Evolutionary conservation across 176 grass and related monocot genomes (phyloP).

Genomic region (Sorghum bicolor): Sorghum_bicolor_NCBIv3 NC_012872.2:62443501-62444000

Average conservation of each 20-base stretch:
- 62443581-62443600: background rate
- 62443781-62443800: slow-evolving; percentile 17
- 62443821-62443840: background rate
- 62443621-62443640: slow-evolving; percentile 26
- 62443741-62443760: slow-evolving; percentile 25
- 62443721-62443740: slow-evolving; percentile 7
- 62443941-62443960: background rate
- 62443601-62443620: background rate
- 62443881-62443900: background rate
- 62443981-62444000: background rate
- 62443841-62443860: background rate
- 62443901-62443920: background rate
- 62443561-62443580: background rate
- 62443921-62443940: background rate
- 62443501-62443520: background rate
- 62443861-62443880: background rate
- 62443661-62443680: slow-evolving; percentile 31
- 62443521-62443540: background rate
- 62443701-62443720: background rate
- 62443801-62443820: background rate
- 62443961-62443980: background rate
- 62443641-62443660: background rate
- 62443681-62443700: slow-evolving; percentile 26
- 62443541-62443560: background rate
- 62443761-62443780: slow-evolving; percentile 20